Conservation (phyloP, 345 rosid genomes). For the Sisymbrium altissimum region DNA sequence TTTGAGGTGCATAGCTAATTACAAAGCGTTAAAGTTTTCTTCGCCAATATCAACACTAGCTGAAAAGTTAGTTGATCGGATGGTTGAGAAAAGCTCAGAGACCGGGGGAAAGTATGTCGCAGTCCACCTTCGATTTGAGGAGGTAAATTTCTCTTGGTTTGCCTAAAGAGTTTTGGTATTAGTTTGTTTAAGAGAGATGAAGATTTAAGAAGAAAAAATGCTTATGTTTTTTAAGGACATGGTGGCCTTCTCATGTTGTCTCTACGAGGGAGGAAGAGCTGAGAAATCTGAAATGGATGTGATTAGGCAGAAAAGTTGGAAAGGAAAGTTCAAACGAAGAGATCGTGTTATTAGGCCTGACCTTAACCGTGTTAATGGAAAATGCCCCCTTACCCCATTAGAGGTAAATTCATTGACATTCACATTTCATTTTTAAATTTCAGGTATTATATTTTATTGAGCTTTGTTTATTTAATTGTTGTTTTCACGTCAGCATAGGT, state of each 20-base stretch:
- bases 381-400: slow-evolving; percentile 92
- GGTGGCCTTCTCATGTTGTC: slow-evolving; percentile 97
- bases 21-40: slow-evolving; percentile 77
- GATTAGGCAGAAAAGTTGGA: slow-evolving; percentile 75
- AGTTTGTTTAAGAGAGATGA: background rate
- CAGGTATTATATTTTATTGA: background rate
- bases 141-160: slow-evolving; percentile 43
- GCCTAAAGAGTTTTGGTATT: background rate
- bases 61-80: slow-evolving; percentile 56
- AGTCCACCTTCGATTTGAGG: slow-evolving; percentile 89
- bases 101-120: slow-evolving; percentile 78
- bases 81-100: slow-evolving; percentile 68
- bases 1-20: slow-evolving; percentile 84
- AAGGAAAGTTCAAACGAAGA: slow-evolving; percentile 75
- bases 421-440: background rate
- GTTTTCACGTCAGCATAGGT: slow-evolving; percentile 74
- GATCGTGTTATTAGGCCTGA: slow-evolving; percentile 63
- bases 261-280: slow-evolving; percentile 76
- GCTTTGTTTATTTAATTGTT: slow-evolving; percentile 12
- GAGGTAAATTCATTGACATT: slow-evolving; percentile 50
- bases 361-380: slow-evolving; percentile 75
- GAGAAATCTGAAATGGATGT: slow-evolving; percentile 67
- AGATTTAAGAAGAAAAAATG: no score
- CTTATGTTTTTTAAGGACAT: slow-evolving; percentile 55
- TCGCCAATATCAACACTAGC: slow-evolving; percentile 57